These are phyloP conservation scores for Dalbergia cultrata DNA, from an alignment of 306 rosid species.

Conservation along the genomic window DNA sequence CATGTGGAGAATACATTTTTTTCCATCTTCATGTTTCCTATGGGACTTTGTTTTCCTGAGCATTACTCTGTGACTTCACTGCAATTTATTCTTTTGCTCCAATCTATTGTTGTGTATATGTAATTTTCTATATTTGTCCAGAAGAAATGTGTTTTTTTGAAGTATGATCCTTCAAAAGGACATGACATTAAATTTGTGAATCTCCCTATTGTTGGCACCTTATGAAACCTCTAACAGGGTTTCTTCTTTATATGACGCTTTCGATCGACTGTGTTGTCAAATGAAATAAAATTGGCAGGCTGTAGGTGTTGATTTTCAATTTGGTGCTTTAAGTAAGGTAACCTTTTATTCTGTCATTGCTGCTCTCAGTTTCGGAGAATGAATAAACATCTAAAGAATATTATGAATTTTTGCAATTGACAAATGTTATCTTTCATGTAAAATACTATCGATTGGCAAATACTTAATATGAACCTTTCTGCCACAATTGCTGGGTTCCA, in stretches of 20 bases:
- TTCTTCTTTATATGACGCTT: slow-evolving; percentile 36
- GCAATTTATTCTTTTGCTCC: background rate
- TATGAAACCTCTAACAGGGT: background rate
- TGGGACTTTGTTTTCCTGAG: background rate
- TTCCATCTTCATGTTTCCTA: slow-evolving; percentile 3
- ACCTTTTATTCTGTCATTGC: slow-evolving; percentile 23
- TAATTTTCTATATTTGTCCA: background rate
- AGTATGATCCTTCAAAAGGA: slow-evolving; percentile 31
- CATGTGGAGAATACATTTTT: background rate
- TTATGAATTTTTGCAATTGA: slow-evolving; percentile 19
- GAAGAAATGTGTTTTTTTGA: slow-evolving; percentile 25
- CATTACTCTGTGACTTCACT: background rate
- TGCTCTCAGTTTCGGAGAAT: slow-evolving; percentile 36
- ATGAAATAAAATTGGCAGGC: slow-evolving; percentile 70
- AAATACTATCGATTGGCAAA: slow-evolving; percentile 61
- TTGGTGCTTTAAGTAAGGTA: slow-evolving; percentile 79
- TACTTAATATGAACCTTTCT: slow-evolving; percentile 65
- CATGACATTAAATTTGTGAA: slow-evolving; percentile 3
- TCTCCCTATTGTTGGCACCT: slow-evolving; percentile 23
- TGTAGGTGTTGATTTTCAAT: slow-evolving; percentile 70
- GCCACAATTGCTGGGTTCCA: too few species aligned
- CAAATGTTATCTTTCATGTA: slow-evolving; percentile 26
- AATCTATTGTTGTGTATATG: background rate
- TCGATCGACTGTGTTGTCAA: slow-evolving; percentile 79
- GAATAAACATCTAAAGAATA: slow-evolving; percentile 15